Evolutionary conservation across 2,329 filamentous ascomycete genomes (phyloP).

Genomic region (Talaromyces sp.): DNA sequence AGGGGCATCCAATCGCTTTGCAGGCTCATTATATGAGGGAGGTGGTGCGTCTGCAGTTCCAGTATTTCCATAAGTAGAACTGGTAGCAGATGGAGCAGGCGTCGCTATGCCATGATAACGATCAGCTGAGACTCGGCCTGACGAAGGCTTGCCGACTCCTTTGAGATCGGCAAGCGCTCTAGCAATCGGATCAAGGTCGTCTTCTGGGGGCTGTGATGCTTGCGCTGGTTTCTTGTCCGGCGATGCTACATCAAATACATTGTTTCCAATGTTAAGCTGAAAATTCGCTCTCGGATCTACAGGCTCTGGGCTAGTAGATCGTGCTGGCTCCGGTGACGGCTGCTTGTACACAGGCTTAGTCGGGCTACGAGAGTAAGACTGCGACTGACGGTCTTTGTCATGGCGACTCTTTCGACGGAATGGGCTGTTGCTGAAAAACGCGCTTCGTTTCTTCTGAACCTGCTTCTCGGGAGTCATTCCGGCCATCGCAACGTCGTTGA

Average conservation of each 20-base stretch:
- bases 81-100: constrained; percentile 56
- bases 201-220: constrained; percentile 44
- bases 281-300: constrained; percentile 90
- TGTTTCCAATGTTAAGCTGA: constrained; percentile 90
- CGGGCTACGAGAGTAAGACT: constrained; percentile 47
- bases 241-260: constrained; percentile 87
- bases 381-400: constrained; percentile 56
- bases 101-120: constrained; percentile 91
- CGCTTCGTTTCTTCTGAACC: constrained; percentile 67
- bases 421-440: constrained; percentile 90
- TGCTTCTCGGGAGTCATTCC: constrained; percentile 60
- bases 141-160: constrained; percentile 75
- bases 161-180: constrained; percentile 89
- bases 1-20: constrained; percentile 79
- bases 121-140: constrained; percentile 85
- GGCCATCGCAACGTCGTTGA: constrained; percentile 39
- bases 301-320: constrained; percentile 68
- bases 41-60: constrained; percentile 61
- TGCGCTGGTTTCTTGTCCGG: constrained; percentile 54
- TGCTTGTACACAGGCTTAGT: constrained; percentile 39
- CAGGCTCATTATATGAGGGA: constrained; percentile 75
- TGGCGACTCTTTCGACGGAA: constrained; percentile 88
- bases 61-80: constrained; percentile 34
- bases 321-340: constrained; percentile 24
- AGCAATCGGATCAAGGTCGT: constrained; percentile 82